phyloP scores from a whole-genome alignment of 768 basidiomycete genomes.

The Agaricus sinodeliciosus region DNA sequence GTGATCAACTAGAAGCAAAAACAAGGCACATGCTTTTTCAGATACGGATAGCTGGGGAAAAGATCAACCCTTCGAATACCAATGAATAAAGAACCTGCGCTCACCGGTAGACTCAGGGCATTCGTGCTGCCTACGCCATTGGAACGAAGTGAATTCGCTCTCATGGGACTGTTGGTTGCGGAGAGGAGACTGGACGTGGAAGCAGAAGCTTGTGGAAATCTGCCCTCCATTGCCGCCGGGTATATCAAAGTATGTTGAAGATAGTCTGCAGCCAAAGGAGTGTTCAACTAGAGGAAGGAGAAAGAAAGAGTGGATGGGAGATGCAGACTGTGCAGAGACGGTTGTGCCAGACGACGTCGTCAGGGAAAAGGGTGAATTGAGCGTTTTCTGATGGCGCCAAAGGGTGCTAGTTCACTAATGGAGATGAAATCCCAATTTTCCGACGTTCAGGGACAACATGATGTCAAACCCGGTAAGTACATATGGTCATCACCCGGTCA shows the following conservation, averaged over 20 bases:
- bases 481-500: too few species aligned
- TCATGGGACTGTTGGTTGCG: not conserved
- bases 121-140: not conserved
- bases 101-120: conserved; percentile 12
- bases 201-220: conserved; percentile 2
- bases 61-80: not conserved
- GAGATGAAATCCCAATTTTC: too few species aligned
- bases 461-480: too few species aligned
- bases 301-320: not conserved
- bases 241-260: not conserved
- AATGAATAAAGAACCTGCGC: not conserved
- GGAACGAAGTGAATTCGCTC: not conserved
- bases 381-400: not conserved
- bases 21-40: conserved; percentile 19
- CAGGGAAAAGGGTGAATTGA: not conserved
- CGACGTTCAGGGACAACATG: not conserved
- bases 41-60: conserved; percentile 16
- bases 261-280: not conserved
- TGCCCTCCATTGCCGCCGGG: conserved; percentile 1
- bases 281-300: not conserved
- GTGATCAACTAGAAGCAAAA: not conserved
- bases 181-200: conserved; percentile 11
- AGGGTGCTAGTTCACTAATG: too few species aligned
- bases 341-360: not conserved
- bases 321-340: not conserved